Evolutionary conservation across 768 basidiomycete genomes (phyloP).

Genomic region (Leccinellum albellum): DNA sequence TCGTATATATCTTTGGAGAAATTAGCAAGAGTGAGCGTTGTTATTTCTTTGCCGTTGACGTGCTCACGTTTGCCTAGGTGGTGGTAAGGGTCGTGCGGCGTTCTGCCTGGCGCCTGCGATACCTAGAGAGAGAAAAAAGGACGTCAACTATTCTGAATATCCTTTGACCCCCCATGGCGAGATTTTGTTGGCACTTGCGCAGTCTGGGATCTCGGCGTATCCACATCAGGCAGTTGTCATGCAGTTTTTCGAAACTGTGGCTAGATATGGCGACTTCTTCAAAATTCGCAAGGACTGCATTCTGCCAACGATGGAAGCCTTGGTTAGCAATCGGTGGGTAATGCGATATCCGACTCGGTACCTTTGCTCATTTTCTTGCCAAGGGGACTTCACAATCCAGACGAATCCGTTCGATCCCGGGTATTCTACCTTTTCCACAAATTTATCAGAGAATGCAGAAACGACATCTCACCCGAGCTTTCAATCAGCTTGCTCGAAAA

Average conservation of each 20-base stretch:
- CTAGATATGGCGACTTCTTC: slow-evolving; percentile 97
- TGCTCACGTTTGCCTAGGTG: slow-evolving; percentile 40
- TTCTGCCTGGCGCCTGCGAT: slow-evolving; percentile 77
- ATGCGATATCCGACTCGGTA: not conserved
- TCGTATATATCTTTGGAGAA: slow-evolving; percentile 93
- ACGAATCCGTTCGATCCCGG: slow-evolving; percentile 65
- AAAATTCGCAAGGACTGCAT: slow-evolving; percentile 88
- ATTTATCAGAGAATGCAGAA: slow-evolving; percentile 81
- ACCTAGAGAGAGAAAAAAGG: slow-evolving; percentile 64
- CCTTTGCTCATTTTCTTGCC: slow-evolving; percentile 3
- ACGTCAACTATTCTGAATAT: slow-evolving; percentile 70
- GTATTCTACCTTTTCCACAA: slow-evolving; percentile 90
- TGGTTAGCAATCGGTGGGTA: slow-evolving; percentile 77
- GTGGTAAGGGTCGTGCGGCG: slow-evolving; percentile 76
- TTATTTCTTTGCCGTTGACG: not conserved
- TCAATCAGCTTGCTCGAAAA: slow-evolving; percentile 66
- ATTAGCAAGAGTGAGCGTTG: slow-evolving; percentile 73
- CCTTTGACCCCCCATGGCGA: slow-evolving; percentile 89
- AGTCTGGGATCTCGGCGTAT: slow-evolving; percentile 76
- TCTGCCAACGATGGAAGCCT: slow-evolving; percentile 79
- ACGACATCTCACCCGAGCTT: slow-evolving; percentile 72
- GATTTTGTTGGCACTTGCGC: slow-evolving; percentile 78
- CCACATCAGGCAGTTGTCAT: slow-evolving; percentile 81
- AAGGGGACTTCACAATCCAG: slow-evolving; percentile 84
- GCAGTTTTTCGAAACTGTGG: slow-evolving; percentile 89